Percentiles rank a stretch among this genome's conserved stretches.
These are phyloP conservation scores for Diplodia mutila DNA, from an alignment of 2,329 filamentous ascomycete genomes.

Conservation along the genomic window DNA sequence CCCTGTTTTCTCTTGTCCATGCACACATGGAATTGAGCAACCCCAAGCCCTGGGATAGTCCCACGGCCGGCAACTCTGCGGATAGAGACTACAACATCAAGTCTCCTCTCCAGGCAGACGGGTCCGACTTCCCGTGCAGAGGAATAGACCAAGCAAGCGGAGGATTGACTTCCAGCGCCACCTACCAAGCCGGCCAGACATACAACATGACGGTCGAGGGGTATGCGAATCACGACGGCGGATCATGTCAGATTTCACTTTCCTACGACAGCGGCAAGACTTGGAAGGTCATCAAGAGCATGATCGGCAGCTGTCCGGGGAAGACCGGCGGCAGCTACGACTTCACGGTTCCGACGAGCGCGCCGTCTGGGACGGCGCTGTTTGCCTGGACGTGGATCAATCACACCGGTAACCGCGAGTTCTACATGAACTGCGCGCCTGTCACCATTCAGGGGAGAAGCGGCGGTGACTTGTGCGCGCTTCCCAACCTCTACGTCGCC, in stretches of 20 bases:
- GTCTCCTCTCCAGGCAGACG: slow-evolving; percentile 63
- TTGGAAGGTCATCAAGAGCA: slow-evolving; percentile 70
- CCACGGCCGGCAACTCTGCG: slow-evolving; percentile 50
- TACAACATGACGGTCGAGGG: slow-evolving; percentile 69
- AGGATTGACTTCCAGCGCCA: slow-evolving; percentile 58
- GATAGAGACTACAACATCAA: slow-evolving; percentile 72
- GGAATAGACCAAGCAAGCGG: slow-evolving; percentile 52
- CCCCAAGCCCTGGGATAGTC: slow-evolving; percentile 58
- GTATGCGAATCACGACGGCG: slow-evolving; percentile 65
- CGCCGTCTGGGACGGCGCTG: slow-evolving; percentile 63
- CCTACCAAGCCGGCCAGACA: slow-evolving; percentile 63
- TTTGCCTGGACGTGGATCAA: slow-evolving; percentile 77
- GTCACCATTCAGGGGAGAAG: slow-evolving; percentile 60
- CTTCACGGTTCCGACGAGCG: slow-evolving; percentile 69
- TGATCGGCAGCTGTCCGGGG: slow-evolving; percentile 61
- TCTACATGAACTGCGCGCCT: slow-evolving; percentile 85
- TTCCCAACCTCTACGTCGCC: slow-evolving; percentile 50
- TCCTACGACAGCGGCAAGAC: slow-evolving; percentile 72
- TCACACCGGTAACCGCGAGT: slow-evolving; percentile 75
- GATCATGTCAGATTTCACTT: slow-evolving; percentile 75
- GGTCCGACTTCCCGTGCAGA: slow-evolving; percentile 77
- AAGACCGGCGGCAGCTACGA: slow-evolving; percentile 55
- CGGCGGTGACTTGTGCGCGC: slow-evolving; percentile 32
- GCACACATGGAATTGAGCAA: slow-evolving; percentile 61
- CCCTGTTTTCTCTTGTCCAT: slow-evolving; percentile 5